A percentile compares a stretch with the other conserved stretches of the same genome.
Evolutionary conservation across 1,284 basidiomycete genomes (phyloP).

Genomic region (Moniliella sp.): DNA sequence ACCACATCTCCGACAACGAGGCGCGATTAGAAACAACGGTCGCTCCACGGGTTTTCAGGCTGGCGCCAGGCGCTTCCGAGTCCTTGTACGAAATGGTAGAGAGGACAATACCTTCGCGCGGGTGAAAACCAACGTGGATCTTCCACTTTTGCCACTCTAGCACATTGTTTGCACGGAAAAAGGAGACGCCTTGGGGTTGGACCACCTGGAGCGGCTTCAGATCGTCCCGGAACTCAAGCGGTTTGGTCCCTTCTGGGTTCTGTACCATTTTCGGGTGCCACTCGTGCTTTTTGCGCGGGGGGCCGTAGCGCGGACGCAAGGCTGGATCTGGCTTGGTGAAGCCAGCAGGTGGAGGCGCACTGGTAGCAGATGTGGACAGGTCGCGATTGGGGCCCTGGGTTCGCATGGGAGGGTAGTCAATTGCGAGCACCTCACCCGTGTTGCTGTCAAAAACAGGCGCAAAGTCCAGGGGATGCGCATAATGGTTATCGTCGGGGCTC

Average conservation of each 20-base stretch:
- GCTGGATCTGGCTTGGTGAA: constrained; percentile 36
- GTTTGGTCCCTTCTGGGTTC: constrained; percentile 39
- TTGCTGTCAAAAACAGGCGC: constrained; percentile 28
- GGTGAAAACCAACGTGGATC: constrained; percentile 48
- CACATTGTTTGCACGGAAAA: constrained; percentile 58
- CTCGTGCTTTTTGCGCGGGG: constrained; percentile 46
- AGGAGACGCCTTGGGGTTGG: constrained; percentile 76
- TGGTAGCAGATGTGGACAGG: constrained; percentile 35
- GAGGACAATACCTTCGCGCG: constrained; percentile 58
- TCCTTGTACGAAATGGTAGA: constrained; percentile 71
- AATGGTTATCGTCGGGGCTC: constrained; percentile 13
- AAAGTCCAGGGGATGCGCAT: constrained; percentile 15
- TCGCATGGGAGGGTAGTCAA: constrained; percentile 9
- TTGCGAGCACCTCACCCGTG: constrained; percentile 10
- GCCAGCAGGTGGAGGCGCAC: constrained; percentile 40
- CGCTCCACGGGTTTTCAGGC: constrained; percentile 7
- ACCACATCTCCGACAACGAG: constrained; percentile 37
- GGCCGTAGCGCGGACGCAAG: constrained; percentile 49
- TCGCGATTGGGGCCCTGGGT: no score
- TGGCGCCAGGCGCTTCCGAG: constrained; percentile 2
- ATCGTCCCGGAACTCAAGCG: constrained; percentile 39
- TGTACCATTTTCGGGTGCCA: constrained; percentile 56
- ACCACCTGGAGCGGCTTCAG: constrained; percentile 63
- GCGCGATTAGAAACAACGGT: constrained; percentile 37
- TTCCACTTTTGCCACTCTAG: constrained; percentile 85